Base-by-base conservation (phyloP, 495 filamentous ascomycete species). In the Penicillium flavigenum region DNA sequence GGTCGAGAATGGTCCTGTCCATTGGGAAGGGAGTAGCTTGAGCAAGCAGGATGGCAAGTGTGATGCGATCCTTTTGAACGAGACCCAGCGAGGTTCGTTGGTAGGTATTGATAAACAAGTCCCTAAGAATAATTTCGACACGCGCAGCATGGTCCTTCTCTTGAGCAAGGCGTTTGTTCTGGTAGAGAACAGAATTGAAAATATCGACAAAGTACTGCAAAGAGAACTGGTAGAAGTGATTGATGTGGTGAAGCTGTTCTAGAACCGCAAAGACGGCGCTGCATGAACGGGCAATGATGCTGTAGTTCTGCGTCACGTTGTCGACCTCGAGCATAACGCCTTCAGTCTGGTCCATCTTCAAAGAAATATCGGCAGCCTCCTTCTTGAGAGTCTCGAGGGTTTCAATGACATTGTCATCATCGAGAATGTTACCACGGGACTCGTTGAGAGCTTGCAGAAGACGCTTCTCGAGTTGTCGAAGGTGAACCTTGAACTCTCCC, bases 181-280 rank as follows among this genome's bases (percentile, higher is more conserved):
- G 80, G 63, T 88, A 88, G 19, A 99, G 83, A 36, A 99, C 93
- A 1, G 89, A 86, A 67, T 95, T 86, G 83, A 99, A 98, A 62
- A 99, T 99, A 65, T 96, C 90, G 16, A 94, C 82, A 72, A 99
- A 99, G 74, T 93, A 98, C 76, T 96, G 92, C 47, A 99, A 81
- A 20, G 95, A 98, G 81, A 99, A 98, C 64, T 98, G 94, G 70
- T 99, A 99, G 78, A 98, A 98, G 78, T 98, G 95, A 69, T 99
- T 96, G 70, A 99, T 85, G 66, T 96, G 93, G 69, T 96, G 92
- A 45, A 99, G 86, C 71, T 98, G 93, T 74, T 98, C 95, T 47
- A 99, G 80, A 26, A 97, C 90, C 19, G 94, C 91, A 74, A 97
- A 98, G 24, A 97, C 92, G 47, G 92, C 91, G 75, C 92, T 96